Evolutionary conservation across 306 rosid genomes (phyloP).

Genomic region (Lupinus albus): DNA sequence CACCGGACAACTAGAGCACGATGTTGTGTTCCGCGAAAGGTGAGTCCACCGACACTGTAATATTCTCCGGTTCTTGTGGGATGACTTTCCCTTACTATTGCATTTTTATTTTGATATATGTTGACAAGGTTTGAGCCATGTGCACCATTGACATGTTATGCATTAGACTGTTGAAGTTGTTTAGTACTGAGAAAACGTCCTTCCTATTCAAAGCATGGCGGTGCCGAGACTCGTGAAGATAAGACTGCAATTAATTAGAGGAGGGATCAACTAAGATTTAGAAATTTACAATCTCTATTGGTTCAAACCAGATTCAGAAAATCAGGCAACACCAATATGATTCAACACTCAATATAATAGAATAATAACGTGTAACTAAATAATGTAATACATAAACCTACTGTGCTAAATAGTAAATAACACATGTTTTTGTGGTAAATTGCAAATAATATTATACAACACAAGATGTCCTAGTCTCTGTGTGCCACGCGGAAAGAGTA

Average conservation of each 20-base stretch:
- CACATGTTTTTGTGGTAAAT: neutral
- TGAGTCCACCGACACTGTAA: slow-evolving; percentile 60
- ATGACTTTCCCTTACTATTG: slow-evolving; percentile 35
- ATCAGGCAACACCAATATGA: slow-evolving; percentile 5
- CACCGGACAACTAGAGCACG: slow-evolving; percentile 69
- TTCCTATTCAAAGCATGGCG: slow-evolving; percentile 81
- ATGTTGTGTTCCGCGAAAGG: slow-evolving; percentile 54
- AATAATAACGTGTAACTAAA: no score
- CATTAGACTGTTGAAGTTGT: slow-evolving; percentile 49
- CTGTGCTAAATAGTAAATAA: neutral
- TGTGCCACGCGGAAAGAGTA: neutral
- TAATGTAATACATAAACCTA: neutral
- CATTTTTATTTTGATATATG: slow-evolving; percentile 44
- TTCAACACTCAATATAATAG: neutral
- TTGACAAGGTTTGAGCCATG: slow-evolving; percentile 36
- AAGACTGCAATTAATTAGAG: slow-evolving; percentile 65
- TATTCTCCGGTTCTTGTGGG: slow-evolving; percentile 45
- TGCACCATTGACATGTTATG: slow-evolving; percentile 18
- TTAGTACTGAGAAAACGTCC: slow-evolving; percentile 85
- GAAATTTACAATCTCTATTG: neutral
- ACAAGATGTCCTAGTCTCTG: neutral
- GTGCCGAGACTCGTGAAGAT: slow-evolving; percentile 96
- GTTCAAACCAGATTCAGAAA: slow-evolving; percentile 1
- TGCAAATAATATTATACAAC: neutral
- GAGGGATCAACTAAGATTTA: neutral